phyloP scores from a whole-genome alignment of 192 early-diverging fungal species.

The Lobulomyces angularis region DNA sequence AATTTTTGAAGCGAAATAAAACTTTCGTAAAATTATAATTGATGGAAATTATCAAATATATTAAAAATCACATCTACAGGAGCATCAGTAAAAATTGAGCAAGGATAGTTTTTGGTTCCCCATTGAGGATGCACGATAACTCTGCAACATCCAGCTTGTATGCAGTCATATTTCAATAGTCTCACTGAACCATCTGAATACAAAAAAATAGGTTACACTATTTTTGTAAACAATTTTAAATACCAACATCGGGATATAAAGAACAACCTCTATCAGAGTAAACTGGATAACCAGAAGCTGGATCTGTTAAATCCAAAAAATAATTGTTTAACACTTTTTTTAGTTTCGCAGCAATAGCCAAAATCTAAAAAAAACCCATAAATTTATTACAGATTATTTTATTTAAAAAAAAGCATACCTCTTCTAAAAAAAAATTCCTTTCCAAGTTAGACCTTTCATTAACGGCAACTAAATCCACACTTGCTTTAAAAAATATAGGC shows the following conservation, averaged over 20 bases:
- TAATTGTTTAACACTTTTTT: conserved; percentile 30
- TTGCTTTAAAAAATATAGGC: conserved; percentile 67
- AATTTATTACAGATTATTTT: conserved; percentile 1
- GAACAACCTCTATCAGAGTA: neutral
- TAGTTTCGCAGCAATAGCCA: conserved; percentile 33
- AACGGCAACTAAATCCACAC: conserved; percentile 64
- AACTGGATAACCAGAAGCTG: conserved; percentile 73
- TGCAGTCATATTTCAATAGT: conserved; percentile 62
- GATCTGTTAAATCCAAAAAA: conserved; percentile 89
- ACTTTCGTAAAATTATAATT: too few relatives aligned
- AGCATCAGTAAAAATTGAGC: conserved; percentile 72
- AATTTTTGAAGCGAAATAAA: too few relatives aligned
- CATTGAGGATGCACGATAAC: conserved; percentile 77
- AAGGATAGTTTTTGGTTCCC: conserved; percentile 83
- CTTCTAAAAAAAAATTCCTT: conserved; percentile 65
- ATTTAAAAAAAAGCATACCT: conserved; percentile 31
- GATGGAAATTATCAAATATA: conserved; percentile 15
- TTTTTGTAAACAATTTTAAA: neutral
- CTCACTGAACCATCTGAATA: conserved; percentile 58
- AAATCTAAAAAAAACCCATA: conserved; percentile 9
- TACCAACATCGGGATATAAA: neutral
- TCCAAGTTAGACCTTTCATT: conserved; percentile 58
- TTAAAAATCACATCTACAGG: conserved; percentile 34
- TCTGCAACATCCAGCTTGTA: conserved; percentile 72
- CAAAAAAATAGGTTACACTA: neutral